These are phyloP conservation scores for Saccharomycopsis crataegensis DNA, from an alignment of 1,139 yeast genomes.

Conservation along the genomic window DNA sequence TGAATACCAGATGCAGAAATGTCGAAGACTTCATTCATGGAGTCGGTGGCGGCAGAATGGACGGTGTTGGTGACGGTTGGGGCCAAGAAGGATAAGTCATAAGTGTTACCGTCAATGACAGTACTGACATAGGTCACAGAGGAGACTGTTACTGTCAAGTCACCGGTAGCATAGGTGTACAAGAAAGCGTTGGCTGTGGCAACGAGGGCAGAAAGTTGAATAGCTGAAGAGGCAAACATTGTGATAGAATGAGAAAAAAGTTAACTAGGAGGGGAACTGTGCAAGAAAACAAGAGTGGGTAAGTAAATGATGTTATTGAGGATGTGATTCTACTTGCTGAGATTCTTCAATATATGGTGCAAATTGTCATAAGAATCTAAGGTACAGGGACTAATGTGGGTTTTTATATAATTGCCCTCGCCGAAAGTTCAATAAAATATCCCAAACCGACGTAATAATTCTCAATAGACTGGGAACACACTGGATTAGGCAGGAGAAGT, in stretches of 20 bases:
- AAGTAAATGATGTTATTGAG: no score
- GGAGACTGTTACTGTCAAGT: constrained; percentile 13
- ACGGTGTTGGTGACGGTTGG: constrained; percentile 17
- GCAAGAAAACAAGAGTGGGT: background rate
- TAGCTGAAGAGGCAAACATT: background rate
- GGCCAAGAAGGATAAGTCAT: constrained; percentile 15
- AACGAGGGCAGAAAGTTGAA: background rate
- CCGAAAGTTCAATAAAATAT: no score
- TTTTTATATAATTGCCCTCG: no score
- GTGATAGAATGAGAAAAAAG: background rate
- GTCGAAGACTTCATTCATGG: background rate
- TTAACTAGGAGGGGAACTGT: no score
- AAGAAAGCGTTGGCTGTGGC: constrained; percentile 8
- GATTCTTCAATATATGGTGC: no score
- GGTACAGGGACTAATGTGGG: no score
- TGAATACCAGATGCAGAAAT: background rate
- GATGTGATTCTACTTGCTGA: no score
- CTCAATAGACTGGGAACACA: no score
- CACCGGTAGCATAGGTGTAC: constrained; percentile 18
- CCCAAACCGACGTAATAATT: no score
- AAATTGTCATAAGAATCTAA: no score
- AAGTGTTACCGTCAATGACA: constrained; percentile 14
- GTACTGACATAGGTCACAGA: constrained; percentile 15
- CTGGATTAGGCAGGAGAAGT: no score
- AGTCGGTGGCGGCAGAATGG: constrained; percentile 12